Evolutionary conservation across 2,329 filamentous ascomycete species (phyloP), one percentile per base, ranked within the genome.

Genomic region (Biscogniauxia marginata): DNA sequence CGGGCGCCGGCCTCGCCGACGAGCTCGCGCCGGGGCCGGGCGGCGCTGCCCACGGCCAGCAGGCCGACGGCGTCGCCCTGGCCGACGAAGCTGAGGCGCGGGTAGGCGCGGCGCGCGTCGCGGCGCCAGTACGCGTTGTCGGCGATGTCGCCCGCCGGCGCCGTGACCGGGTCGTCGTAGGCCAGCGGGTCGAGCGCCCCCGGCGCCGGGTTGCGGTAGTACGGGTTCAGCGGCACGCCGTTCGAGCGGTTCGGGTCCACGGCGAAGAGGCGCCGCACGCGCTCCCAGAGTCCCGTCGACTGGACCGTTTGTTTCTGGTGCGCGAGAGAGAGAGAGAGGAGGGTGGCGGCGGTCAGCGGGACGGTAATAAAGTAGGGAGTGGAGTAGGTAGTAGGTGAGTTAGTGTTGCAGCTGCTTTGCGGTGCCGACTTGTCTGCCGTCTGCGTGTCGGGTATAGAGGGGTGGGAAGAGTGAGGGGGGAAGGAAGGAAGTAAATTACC

Each of bases 261-360:
- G 65, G 91, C 85, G 65, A 97, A 75, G 66, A 88, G 73, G 65
- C 86, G 85, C 73, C 93, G 92, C 73, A 99, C 78, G 55, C 79
- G 79, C 71, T 93, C 92, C 90, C 91, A 98, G 75, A 98, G 79
- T 44, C 95, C 95, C 43, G 82, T 85, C 51, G 93, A 95, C 73
- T 96, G 90, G 62, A 98, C 80, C 34, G 93, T 96, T 79, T 99
- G 93, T 90, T 98, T 98, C 93, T 99, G 69, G n/a, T n/a, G n/a
- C n/a, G n/a, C n/a, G n/a, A n/a, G n/a, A n/a, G n/a, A n/a, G n/a
- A n/a, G n/a, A n/a, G n/a, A n/a, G n/a, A n/a, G n/a, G 46, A 34
- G 24, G 52, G 55, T 5, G 46, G 21, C 48, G 22, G 8, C 4
- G 45, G 30, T 48, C 53, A 63, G 68, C 65, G 58, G 61, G 60